Percentiles rank a stretch among this genome's conserved stretches.
Conservation (phyloP, 306 rosid species). For the Benincasa hispida region DNA sequence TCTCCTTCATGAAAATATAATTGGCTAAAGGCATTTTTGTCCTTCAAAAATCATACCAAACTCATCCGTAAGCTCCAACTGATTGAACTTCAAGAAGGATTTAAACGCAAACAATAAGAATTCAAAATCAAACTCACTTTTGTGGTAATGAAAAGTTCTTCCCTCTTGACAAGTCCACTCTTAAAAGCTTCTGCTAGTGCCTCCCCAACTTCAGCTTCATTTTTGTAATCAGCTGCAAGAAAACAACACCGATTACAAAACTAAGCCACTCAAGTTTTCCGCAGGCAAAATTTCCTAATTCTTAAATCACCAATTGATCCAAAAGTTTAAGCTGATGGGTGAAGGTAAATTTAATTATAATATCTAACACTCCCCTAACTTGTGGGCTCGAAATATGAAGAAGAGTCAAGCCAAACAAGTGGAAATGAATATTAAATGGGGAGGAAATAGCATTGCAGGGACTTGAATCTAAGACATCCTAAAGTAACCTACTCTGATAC, state of each 20-base stretch:
- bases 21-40: neutral
- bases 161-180: slow-evolving; percentile 67
- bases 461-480: too few species aligned
- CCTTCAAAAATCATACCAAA: neutral
- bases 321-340: too few species aligned
- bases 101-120: neutral
- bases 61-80: neutral
- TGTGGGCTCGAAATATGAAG: too few species aligned
- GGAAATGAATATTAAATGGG: too few species aligned
- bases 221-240: slow-evolving; percentile 62
- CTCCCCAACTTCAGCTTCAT: slow-evolving; percentile 75
- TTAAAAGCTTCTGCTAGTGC: slow-evolving; percentile 63
- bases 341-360: too few species aligned
- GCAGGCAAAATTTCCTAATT: too few species aligned
- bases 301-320: too few species aligned
- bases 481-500: too few species aligned
- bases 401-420: too few species aligned
- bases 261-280: neutral
- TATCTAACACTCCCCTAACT: too few species aligned
- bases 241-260: neutral
- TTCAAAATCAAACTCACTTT: slow-evolving; percentile 34
- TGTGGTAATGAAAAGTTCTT: slow-evolving; percentile 75
- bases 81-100: neutral
- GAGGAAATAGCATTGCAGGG: too few species aligned
- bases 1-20: neutral